Conservation (phyloP, 2,329 filamentous ascomycete genomes). For the Colletotrichum simmondsii region DNA sequence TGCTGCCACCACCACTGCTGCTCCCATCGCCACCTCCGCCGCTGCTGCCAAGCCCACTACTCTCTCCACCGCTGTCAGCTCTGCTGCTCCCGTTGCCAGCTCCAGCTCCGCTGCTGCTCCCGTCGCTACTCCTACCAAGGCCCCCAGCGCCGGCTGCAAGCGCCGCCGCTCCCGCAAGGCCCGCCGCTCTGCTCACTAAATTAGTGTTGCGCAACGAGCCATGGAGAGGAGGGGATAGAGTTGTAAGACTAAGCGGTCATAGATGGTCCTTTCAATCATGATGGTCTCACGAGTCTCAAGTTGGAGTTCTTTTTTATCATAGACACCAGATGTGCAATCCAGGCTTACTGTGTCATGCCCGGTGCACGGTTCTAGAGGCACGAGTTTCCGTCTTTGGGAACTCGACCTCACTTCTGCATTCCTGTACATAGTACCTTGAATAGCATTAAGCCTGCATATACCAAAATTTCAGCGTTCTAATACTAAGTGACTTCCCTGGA, state of each 20-base stretch:
- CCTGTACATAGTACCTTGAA: slow-evolving; percentile 33
- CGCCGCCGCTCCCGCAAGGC: slow-evolving; percentile 32
- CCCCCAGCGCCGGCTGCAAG: slow-evolving; percentile 28
- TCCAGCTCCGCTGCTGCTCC: slow-evolving; percentile 20
- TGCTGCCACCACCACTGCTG: neutral
- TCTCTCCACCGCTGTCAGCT: slow-evolving; percentile 23
- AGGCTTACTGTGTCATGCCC: slow-evolving; percentile 25
- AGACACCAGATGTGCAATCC: slow-evolving; percentile 30
- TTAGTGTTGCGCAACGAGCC: neutral
- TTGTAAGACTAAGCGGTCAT: neutral
- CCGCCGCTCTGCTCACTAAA: slow-evolving; percentile 33
- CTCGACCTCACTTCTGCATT: slow-evolving; percentile 18
- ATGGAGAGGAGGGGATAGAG: neutral
- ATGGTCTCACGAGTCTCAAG: neutral
- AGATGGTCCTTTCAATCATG: neutral
- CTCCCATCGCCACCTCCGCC: slow-evolving; percentile 3
- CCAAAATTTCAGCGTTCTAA: neutral
- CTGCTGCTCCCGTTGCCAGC: slow-evolving; percentile 20
- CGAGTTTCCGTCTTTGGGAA: neutral
- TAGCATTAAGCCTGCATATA: slow-evolving; percentile 34
- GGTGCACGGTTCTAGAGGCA: slow-evolving; percentile 13
- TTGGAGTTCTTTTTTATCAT: slow-evolving; percentile 15
- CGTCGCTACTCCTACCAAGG: slow-evolving; percentile 37
- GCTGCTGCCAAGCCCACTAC: slow-evolving; percentile 21
- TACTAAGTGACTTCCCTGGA: neutral